A percentile compares a stretch with the other conserved stretches of the same genome.
These are phyloP conservation scores for Alternaria triticimaculans DNA, from an alignment of 2,329 filamentous ascomycete genomes.

Conservation along the genomic window DNA sequence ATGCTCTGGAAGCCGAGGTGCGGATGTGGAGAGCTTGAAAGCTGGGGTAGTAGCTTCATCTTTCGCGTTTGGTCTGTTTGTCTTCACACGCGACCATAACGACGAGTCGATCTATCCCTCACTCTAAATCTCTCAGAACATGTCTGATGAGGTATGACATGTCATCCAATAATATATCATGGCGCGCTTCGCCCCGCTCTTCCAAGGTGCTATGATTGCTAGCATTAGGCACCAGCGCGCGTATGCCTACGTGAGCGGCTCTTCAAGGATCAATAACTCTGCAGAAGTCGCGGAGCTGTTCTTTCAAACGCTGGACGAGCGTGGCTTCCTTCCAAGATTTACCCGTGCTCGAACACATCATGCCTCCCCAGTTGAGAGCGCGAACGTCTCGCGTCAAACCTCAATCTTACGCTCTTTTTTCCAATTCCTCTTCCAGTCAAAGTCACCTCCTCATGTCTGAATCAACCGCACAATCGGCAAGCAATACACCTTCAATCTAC, in stretches of 20 bases:
- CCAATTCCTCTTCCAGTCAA: not conserved
- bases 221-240: not conserved
- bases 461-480: not conserved
- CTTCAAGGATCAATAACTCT: not conserved
- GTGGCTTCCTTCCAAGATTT: not conserved
- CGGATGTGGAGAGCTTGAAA: constrained; percentile 7
- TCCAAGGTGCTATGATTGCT: not conserved
- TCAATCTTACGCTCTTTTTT: not conserved
- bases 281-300: not conserved
- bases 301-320: not conserved
- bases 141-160: not conserved
- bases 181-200: not conserved
- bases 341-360: not conserved
- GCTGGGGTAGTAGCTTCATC: not conserved
- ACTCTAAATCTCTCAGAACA: no score
- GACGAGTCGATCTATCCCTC: not conserved
- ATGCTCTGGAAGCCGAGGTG: constrained; percentile 39
- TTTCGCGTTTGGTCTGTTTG: not conserved
- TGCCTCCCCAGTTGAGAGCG: constrained; percentile 4
- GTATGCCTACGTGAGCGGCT: not conserved
- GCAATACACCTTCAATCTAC: constrained; percentile 45
- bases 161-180: not conserved
- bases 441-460: not conserved
- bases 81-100: not conserved
- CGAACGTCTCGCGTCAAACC: constrained; percentile 6